Evolutionary conservation across 768 basidiomycete genomes (phyloP), one percentile per base, ranked within the genome.

Genomic region (Pholiota conissans): DNA sequence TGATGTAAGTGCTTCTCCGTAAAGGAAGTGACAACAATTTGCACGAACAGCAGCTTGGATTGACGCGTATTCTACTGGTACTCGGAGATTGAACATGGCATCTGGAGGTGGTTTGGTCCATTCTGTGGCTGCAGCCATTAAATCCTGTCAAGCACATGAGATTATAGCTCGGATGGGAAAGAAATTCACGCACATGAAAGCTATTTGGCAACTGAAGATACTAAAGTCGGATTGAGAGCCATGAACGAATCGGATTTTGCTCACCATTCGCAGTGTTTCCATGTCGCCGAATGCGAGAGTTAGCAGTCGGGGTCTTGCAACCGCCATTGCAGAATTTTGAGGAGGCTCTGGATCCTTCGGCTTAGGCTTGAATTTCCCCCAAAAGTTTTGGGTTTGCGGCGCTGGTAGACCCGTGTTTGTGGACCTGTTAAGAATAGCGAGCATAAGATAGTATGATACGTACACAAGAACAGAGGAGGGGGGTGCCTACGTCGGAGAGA

Each of bases 61-160:
- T 26, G 91, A 91, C 1, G 90, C 92, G 72, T 82, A 93, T 71
- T 94, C 92, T n/a, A 91, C 87, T 2, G 92, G 92, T 0, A 93
- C 84, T 24, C 92, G 89, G 56, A 94, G 74, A 60, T 80, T 79
- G 76, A 93, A 90, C 45, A 80, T 72, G 37, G 84, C 87, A 69
- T 89, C 90, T 52, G 91, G 89, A 14, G 92, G 90, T 11, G 91
- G 91, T 65, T 91, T 92, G 24, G 87, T 84, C 92, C 92, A 94
- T 56, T 92, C 90, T 67, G 89, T 79, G 10, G 91, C 92, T 47
- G 89, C 80, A 26, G 80, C 82, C 63, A 91, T 90, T 22, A 93
- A 83, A 72, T 94, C 92, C 92, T 94, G 56, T 16, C 55, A 34
- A 46, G 59, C 22, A 6, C 27, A 67, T 37, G 53, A 53, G 56